Base-by-base conservation (phyloP, 23 red algal genomes). In the Pyropia yezoensis region DNA sequence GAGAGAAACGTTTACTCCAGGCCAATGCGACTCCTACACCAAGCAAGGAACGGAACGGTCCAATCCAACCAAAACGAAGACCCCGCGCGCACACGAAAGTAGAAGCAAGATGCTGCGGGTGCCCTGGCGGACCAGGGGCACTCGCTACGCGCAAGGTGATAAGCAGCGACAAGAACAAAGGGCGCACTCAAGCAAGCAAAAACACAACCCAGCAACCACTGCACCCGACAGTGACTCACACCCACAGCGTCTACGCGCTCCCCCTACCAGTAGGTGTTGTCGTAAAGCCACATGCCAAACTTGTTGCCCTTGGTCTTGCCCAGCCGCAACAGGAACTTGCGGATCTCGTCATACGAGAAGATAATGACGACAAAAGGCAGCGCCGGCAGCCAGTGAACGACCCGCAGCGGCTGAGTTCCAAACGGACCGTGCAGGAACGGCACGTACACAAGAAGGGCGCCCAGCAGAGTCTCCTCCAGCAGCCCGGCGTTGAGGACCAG, bases 381-480 rank as follows among this genome's bases (percentile, higher is more conserved):
- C 18, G 20, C 63, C 18, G 26, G 63, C 20, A 66, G 63, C 63
- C 63, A 66, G 63, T 66, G 63, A 20, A 66, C 20, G 4, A 15
- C 63, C 16, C 26, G 18, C 33, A 66, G 63, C 18, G 33, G 32
- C 63, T 20, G 20, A 22, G 63, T 30, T 3, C 63, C 63, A 11
- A 66, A 66, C 1, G 63, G 20, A 22, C 19, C 26, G 18, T 66
- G 18, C 12, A 66, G 21, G 21, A 19, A 19, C 18, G 63, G 63
- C 18, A 66, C 47, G 27, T 66, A 66, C 18, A 26, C 18, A 0
- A 66, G 12, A 15, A 30, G 21, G 1, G 47, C 63, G 7, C n/a
- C 26, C 0, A 66, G 18, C 18, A 45, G 14, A 9, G 18, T 26
- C 63, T 26, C 26, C 18, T 20, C 18, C 20, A 66, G 26, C 21